Percentiles rank a stretch among this genome's conserved stretches.
Conservation (phyloP, 148 eudicot species). For the Spergularia marina region DNA sequence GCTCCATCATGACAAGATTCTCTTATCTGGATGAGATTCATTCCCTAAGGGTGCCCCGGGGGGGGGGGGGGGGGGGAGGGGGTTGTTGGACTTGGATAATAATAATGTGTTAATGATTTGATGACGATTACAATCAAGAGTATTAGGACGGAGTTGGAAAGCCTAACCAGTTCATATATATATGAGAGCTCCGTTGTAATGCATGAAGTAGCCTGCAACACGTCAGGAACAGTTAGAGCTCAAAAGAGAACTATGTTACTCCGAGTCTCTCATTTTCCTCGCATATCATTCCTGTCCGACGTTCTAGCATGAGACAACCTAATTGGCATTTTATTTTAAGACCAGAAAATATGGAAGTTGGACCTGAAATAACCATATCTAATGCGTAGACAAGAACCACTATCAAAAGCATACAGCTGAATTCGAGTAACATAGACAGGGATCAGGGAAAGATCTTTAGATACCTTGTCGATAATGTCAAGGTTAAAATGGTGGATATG, state of each 20-base stretch:
- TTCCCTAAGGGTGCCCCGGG: not conserved
- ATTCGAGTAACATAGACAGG: not conserved
- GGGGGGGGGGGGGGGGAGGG: not conserved
- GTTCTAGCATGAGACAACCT: not conserved
- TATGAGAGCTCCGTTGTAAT: constrained; percentile 78
- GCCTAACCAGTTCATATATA: constrained; percentile 88
- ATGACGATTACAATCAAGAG: not conserved
- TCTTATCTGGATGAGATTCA: not conserved
- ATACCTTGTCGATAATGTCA: constrained; percentile 74
- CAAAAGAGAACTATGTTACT: not conserved
- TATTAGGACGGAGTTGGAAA: constrained; percentile 6
- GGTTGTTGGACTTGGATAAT: too few species aligned
- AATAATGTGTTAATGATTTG: too few species aligned
- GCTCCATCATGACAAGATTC: not conserved
- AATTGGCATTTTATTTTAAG: constrained; percentile 4
- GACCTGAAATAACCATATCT: not conserved
- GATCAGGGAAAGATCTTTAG: constrained; percentile 1
- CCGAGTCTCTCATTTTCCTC: not conserved
- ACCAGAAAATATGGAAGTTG: not conserved
- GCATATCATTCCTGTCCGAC: not conserved
- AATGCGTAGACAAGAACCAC: not conserved
- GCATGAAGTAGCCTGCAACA: constrained; percentile 65
- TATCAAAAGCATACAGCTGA: not conserved
- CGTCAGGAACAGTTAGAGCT: constrained; percentile 3
- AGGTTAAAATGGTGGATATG: constrained; percentile 48